phyloP scores from a whole-genome alignment of 2,329 filamentous ascomycete species.

The Fusarium sp. region DNA sequence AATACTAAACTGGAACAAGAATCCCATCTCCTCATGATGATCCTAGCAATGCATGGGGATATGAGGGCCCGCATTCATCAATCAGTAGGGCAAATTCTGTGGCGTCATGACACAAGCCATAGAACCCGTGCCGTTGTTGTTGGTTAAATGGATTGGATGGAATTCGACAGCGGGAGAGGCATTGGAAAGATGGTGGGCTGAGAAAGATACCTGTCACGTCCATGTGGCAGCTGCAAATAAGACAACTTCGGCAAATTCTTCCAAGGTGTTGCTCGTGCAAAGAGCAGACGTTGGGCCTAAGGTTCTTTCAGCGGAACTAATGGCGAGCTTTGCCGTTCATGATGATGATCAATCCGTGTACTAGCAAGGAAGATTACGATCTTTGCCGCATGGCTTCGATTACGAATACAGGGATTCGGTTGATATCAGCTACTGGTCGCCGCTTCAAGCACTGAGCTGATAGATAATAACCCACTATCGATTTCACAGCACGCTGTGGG shows the following conservation, averaged over 20 bases:
- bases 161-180: slow-evolving; percentile 27
- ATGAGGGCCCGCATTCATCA: slow-evolving; percentile 17
- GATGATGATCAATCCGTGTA: slow-evolving; percentile 11
- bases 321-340: slow-evolving; percentile 12
- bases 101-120: slow-evolving; percentile 41
- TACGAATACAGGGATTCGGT: slow-evolving; percentile 6
- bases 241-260: slow-evolving; percentile 17
- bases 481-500: neutral
- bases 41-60: neutral
- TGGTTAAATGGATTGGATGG: slow-evolving; percentile 8
- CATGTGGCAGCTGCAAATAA: slow-evolving; percentile 31
- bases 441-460: neutral
- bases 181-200: slow-evolving; percentile 17
- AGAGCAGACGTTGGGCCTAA: slow-evolving; percentile 12
- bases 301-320: slow-evolving; percentile 17
- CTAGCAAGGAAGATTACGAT: slow-evolving; percentile 23
- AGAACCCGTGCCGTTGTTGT: slow-evolving; percentile 16
- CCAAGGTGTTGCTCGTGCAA: neutral
- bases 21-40: neutral
- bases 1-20: neutral
- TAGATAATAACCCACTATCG: neutral
- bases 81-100: slow-evolving; percentile 22
- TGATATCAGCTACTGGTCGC: slow-evolving; percentile 9
- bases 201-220: slow-evolving; percentile 19
- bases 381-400: slow-evolving; percentile 24